Evolutionary conservation across 768 basidiomycete genomes (phyloP), one percentile per base, ranked within the genome.

Genomic region (Pleurotus salmoneostramineus): DNA sequence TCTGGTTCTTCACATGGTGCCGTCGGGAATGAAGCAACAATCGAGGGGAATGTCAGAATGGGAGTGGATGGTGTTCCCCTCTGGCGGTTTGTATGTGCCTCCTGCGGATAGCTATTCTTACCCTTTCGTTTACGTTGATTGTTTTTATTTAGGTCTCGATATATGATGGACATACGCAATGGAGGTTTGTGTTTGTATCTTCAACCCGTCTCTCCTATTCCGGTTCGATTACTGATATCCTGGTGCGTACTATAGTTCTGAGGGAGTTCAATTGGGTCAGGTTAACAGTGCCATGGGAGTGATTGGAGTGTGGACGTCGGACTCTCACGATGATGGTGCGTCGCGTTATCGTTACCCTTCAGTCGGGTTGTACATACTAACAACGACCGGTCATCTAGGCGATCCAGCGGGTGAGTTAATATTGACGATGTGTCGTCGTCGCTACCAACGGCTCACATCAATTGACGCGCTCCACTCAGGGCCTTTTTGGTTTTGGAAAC

Each of bases 401-500:
- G 88, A 90, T 66, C 87, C 87, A 31, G 82, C 79, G 51, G 88
- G 87, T 88, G 66, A 61, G 81, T 60, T 33, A n/a, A n/a, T n/a
- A n/a, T 11, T 37, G 40, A 21, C 35, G n/a, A 12, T 32, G 6
- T 10, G 15, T 50, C n/a, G n/a, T n/a, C n/a, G n/a, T n/a, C n/a
- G n/a, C n/a, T n/a, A n/a, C n/a, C n/a, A n/a, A n/a, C n/a, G n/a
- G n/a, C n/a, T n/a, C n/a, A n/a, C n/a, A n/a, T n/a, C n/a, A n/a
- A n/a, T n/a, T n/a, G n/a, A n/a, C n/a, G n/a, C n/a, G n/a, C n/a
- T n/a, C n/a, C n/a, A n/a, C n/a, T n/a, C 61, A 88, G 87, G 87
- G 44, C 87, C 88, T 2, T 89, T 88, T 65, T 89, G 86, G 87
- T 74, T 89, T 62, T 87, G 83, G 79, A 87, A 86, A 68, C 80